A percentile compares a stretch with the other conserved stretches of the same genome.
Conservation (phyloP, 441 rosid species). For the Kokia cookei region DNA sequence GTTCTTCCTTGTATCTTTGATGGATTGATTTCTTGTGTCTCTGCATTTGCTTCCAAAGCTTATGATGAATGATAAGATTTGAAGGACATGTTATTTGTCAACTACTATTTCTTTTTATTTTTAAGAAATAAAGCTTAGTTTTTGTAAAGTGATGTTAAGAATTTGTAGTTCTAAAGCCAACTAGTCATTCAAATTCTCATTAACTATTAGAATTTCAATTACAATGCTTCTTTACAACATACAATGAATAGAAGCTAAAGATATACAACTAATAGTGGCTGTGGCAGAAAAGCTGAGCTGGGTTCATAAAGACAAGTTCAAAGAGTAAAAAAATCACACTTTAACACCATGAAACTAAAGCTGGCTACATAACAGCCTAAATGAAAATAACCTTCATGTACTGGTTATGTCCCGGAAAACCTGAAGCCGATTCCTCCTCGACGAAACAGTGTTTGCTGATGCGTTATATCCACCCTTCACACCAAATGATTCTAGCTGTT, state of each 20-base stretch:
- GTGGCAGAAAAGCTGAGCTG: not conserved
- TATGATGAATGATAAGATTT: not conserved
- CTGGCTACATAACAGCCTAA: slow-evolving; percentile 1
- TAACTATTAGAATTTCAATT: not conserved
- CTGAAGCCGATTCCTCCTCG: slow-evolving; percentile 37
- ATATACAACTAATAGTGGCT: not conserved
- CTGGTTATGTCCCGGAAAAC: slow-evolving; percentile 52
- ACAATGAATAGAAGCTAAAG: not conserved
- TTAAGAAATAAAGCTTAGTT: not conserved
- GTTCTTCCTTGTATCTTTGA: not conserved
- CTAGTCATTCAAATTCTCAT: not conserved
- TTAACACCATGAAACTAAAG: not conserved
- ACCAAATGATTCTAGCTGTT: slow-evolving; percentile 20
- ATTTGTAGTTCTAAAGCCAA: not conserved
- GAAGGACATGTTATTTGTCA: not conserved
- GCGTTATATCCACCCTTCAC: slow-evolving; percentile 15
- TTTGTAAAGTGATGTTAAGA: not conserved
- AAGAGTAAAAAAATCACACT: not conserved
- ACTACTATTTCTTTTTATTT: not conserved
- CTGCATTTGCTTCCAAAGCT: not conserved
- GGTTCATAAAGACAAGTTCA: not conserved
- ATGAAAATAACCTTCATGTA: slow-evolving; percentile 26
- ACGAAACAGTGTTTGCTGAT: slow-evolving; percentile 5
- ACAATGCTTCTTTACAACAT: not conserved
- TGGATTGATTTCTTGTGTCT: not conserved